Evolutionary conservation across 1,139 yeast genomes (phyloP).

Genomic region (Maudiozyma humilis): DNA sequence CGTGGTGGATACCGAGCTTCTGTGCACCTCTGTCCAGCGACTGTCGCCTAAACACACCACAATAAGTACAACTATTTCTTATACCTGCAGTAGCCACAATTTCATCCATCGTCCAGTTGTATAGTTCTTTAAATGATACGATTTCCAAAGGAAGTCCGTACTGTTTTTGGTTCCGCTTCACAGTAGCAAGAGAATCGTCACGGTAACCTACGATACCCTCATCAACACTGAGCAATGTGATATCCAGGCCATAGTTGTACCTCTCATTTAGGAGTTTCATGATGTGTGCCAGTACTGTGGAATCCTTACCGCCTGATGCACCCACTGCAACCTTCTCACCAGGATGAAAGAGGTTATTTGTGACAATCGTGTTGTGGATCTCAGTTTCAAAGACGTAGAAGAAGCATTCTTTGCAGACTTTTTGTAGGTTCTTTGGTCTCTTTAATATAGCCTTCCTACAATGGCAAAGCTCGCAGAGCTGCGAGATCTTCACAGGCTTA

Average conservation of each 20-base stretch:
- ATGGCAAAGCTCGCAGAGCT: slow-evolving; percentile 78
- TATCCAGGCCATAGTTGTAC: slow-evolving; percentile 73
- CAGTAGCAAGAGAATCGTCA: slow-evolving; percentile 95
- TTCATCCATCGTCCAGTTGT: slow-evolving; percentile 98
- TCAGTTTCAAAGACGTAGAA: slow-evolving; percentile 89
- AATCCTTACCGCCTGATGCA: slow-evolving; percentile 97
- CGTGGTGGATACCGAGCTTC: slow-evolving; percentile 77
- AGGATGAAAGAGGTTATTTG: slow-evolving; percentile 56
- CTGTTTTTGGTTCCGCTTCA: slow-evolving; percentile 82
- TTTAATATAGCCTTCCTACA: slow-evolving; percentile 77
- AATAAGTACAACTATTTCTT: slow-evolving; percentile 91
- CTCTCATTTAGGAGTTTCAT: slow-evolving; percentile 82
- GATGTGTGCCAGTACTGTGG: slow-evolving; percentile 87
- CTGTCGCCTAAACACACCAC: slow-evolving; percentile 95
- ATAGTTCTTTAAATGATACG: slow-evolving; percentile 79
- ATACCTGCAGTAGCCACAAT: slow-evolving; percentile 93
- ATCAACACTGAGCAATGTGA: slow-evolving; percentile 80
- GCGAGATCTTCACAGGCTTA: slow-evolving; percentile 35
- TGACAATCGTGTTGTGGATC: slow-evolving; percentile 78
- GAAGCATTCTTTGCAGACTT: slow-evolving; percentile 88
- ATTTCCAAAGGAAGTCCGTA: slow-evolving; percentile 84
- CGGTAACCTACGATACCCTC: slow-evolving; percentile 97
- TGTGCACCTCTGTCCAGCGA: slow-evolving; percentile 95
- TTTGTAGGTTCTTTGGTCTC: slow-evolving; percentile 86
- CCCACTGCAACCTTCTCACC: slow-evolving; percentile 95